A percentile compares a stretch with the other conserved stretches of the same genome.
These are phyloP conservation scores for Fusarium drepaniforme DNA, from an alignment of 2,329 filamentous ascomycete species.

Conservation along the genomic window DNA sequence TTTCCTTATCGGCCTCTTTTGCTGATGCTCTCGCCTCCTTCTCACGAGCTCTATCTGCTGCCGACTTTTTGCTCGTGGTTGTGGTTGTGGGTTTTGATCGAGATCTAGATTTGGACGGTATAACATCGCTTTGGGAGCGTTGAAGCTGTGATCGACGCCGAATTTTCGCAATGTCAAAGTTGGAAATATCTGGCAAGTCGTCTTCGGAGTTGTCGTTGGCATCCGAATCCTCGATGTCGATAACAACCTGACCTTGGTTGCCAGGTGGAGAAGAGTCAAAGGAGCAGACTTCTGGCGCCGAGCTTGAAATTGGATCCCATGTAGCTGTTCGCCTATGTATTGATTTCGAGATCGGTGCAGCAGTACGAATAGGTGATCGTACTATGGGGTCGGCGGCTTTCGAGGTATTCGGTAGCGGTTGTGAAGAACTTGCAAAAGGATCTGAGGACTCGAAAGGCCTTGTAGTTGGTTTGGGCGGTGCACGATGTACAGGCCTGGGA, in stretches of 20 bases:
- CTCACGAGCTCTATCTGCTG: constrained; percentile 54
- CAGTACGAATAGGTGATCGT: constrained; percentile 9
- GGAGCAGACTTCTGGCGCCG: constrained; percentile 56
- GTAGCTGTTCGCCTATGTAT: constrained; percentile 31
- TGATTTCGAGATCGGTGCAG: constrained; percentile 5
- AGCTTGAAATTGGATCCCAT: constrained; percentile 68
- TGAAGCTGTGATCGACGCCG: constrained; percentile 40
- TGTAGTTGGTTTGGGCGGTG: not conserved
- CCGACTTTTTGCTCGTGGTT: constrained; percentile 46
- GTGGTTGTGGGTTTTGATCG: constrained; percentile 27
- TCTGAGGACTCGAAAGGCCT: constrained; percentile 35
- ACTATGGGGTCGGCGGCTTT: constrained; percentile 15
- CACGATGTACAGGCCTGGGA: constrained; percentile 28
- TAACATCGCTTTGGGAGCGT: constrained; percentile 49
- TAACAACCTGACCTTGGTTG: constrained; percentile 40
- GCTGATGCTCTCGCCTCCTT: constrained; percentile 60
- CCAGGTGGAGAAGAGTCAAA: constrained; percentile 36
- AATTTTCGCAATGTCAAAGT: constrained; percentile 53
- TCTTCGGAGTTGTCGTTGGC: constrained; percentile 53
- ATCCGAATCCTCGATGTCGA: constrained; percentile 53
- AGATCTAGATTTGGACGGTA: constrained; percentile 36
- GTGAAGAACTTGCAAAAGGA: constrained; percentile 32
- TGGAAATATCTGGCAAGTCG: constrained; percentile 61
- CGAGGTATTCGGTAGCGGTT: not conserved
- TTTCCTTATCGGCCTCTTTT: constrained; percentile 66